Conservation (phyloP, 2,329 filamentous ascomycete genomes). For the Monilinia laxa region DNA sequence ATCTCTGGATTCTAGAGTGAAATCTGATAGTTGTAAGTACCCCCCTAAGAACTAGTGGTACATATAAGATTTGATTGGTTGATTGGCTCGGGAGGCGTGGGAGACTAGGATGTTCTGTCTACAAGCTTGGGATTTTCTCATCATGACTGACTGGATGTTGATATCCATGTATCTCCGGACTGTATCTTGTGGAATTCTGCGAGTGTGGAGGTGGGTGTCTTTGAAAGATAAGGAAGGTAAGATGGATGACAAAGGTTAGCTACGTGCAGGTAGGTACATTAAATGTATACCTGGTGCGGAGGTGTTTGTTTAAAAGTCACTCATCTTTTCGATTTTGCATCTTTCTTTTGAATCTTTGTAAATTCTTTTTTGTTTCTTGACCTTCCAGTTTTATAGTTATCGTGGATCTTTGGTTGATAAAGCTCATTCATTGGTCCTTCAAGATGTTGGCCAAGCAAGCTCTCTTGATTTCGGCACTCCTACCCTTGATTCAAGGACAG, state of each 20-base stretch:
- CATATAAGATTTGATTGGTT: background rate
- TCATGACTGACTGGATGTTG: background rate
- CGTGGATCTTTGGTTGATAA: background rate
- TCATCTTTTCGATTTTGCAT: background rate
- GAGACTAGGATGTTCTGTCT: background rate
- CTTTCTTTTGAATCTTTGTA: background rate
- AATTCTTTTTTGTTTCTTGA: background rate
- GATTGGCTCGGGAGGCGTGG: background rate
- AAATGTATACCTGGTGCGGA: background rate
- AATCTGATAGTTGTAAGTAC: background rate
- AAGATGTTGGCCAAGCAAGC: constrained; percentile 43
- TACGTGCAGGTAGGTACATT: background rate
- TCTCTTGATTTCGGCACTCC: constrained; percentile 45
- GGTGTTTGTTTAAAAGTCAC: background rate
- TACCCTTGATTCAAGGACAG: constrained; percentile 40
- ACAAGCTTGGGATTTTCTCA: background rate
- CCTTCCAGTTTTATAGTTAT: background rate
- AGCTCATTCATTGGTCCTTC: constrained; percentile 6
- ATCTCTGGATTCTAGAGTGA: too few relatives aligned
- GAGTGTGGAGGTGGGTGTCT: background rate
- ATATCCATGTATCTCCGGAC: constrained; percentile 3
- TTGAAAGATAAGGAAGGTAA: constrained; percentile 2
- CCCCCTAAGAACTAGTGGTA: background rate
- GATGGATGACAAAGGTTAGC: background rate
- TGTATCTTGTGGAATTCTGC: background rate